Evolutionary conservation across 139 green algal species (phyloP), one percentile per base, ranked within the genome.

Genomic region (Diplosphaera chodatii): DNA sequence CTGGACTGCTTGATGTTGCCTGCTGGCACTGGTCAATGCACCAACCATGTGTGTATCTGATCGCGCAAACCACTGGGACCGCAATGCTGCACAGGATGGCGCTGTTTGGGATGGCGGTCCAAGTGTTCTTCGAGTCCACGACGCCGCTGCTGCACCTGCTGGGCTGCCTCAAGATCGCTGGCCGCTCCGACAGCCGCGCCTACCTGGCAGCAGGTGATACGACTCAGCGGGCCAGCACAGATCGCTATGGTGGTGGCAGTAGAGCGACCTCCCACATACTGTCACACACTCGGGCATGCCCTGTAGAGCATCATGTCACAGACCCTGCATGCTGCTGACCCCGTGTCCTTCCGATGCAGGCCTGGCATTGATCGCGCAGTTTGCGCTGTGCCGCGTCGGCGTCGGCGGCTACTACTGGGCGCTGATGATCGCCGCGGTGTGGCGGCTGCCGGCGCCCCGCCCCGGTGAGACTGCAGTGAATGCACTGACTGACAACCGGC

Each of bases 71-170:
- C 37, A 48, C 13, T 13, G 37, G 10, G 10, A 13, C 37, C 37
- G 37, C 37, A 21, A 21, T 48, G 37, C 37, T 23, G 3, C 25
- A 18, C 48, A 59, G 37, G 63, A 59, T 83, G 62, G 78, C 78
- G 4, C 48, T 78, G 28, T 83, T 83, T 59, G 78, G 78, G 15
- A 63, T 75, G 40, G 78, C 70, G 56, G 77, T 80, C 25, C 62
- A 83, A 63, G 74, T 83, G 1, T 80, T 77, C 62, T 83, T 83
- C 62, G 78, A 83, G 67, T 40, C n/a, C 25, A 80, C 74, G 41
- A 83, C 77, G 21, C 78, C 78, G 10, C 62, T 83, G 63, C 62
- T 83, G 70, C 78, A 83, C 28, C 23, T 72, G 59, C 67, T 83
- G 62, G 78, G 78, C 33, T 83, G 78, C 78, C 65, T 83, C 62